Evolutionary conservation across 2,329 filamentous ascomycete genomes (phyloP), one percentile per base, ranked within the genome.

Genomic region (Fusarium musae): DNA sequence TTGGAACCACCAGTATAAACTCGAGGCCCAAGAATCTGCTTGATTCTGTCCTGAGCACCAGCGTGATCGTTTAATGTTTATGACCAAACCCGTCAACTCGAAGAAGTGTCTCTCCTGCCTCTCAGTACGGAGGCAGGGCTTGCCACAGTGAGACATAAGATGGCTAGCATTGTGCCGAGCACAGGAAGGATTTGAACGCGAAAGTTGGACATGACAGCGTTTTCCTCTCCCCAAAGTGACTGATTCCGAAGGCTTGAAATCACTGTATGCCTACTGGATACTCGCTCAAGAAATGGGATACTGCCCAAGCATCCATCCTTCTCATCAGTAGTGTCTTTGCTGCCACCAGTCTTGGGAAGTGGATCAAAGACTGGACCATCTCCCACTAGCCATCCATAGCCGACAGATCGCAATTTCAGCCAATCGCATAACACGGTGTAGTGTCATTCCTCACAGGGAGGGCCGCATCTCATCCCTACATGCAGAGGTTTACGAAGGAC

Each of bases 231-330:
- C 26, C 82, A 84, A 85, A 77, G 89, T 89, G 10, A 92, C 88
- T 26, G 87, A 90, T 68, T 84, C 83, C 10, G 90, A 92, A 79
- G 88, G 88, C 89, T 37, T 85, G 84, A 78, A 85, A 83, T 80
- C 91, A 93, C 78, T 88, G 90, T 65, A 98, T 98, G 62, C 95
- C 96, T 3, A 83, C 95, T 96, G 3, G 96, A 70, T 98, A 96
- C 85, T 97, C 94, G 23, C 91, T 96, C 80, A 98, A 98, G 88
- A 97, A 98, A 85, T 98, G 95, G 96, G 96, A 99, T 81, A 95
- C 95, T 2, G 91, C 90, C 32, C 95, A 98, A 86, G 91, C 94
- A 75, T 96, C 96, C 54, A 97, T 98, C 81, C 16, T 17, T 17
- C 34, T 36, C 16, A 91, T 97, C 80, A 23, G 96, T 66, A 79